Evolutionary conservation across 140 eudicot species (phyloP), one percentile per base, ranked within the genome.

Genomic region (Stevia rebaudiana): DNA sequence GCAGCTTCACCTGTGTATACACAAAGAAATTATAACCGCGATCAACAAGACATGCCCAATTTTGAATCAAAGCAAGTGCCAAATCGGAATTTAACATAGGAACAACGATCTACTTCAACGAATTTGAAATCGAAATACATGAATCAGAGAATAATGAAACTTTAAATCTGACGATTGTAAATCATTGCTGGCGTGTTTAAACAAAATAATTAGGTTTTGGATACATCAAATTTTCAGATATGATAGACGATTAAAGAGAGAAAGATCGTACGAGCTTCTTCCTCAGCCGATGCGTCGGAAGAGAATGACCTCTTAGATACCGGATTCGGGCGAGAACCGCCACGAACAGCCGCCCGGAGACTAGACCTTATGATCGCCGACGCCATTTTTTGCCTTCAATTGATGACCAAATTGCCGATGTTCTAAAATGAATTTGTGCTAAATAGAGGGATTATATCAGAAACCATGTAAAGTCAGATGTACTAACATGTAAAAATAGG

Each of bases 331-430:
- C 82, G 80, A 0, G 78, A 74, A 19, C 85, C 83, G 18, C 83
- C 82, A 49, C 97, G 90, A 16, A 85, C 76, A 42, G 88, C 86
- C 41, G 88, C 30, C 54, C 89, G 81, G 41, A 85, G 69, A 60
- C 79, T 68, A 36, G 95, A 85, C 83, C 95, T 78, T 66, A 63
- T 67, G 22, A 85, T 80, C 79, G 88, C 88, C 81, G 89, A 60
- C 65, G 97, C 86, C 95, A 89, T 89, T 55, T 33, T 11, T 86
- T 72, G 78, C 95, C 19, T 54, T 2, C 33, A 28, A 28, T 33
- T 4, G 7, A 36, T 10, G 41, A 36, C 11, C 41, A 5, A 47
- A 16, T 50, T 8, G 8, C 56, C 5, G 31, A 49, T 49, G 0
- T 19, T 21, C 48, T 11, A 5, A 42, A 7, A 30, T 31, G 63